These are phyloP conservation scores for Phyllachora maydis DNA, from an alignment of 2,329 filamentous ascomycete genomes.

Conservation along the genomic window DNA sequence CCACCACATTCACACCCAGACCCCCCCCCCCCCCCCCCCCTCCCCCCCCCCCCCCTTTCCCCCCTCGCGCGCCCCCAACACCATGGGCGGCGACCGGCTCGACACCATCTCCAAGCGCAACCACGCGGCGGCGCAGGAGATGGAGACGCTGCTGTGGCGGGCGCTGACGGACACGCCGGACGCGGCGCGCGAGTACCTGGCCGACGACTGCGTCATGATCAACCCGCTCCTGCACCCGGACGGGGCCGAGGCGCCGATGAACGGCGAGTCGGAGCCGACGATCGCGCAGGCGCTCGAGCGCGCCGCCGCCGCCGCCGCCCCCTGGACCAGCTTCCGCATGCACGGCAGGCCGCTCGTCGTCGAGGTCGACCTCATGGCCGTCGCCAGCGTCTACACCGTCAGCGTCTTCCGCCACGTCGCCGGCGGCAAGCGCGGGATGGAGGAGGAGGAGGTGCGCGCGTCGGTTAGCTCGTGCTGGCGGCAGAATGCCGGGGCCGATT, in stretches of 20 bases:
- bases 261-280: constrained; percentile 8
- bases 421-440: constrained; percentile 5
- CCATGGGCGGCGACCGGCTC: constrained; percentile 11
- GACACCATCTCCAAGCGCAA: constrained; percentile 17
- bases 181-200: constrained; percentile 14
- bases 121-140: constrained; percentile 14
- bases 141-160: constrained; percentile 17
- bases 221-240: constrained; percentile 13
- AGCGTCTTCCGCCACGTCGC: constrained; percentile 10
- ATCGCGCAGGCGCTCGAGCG: constrained; percentile 11
- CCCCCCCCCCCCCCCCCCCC: constrained; percentile 1
- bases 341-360: constrained; percentile 13
- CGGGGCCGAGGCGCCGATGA: constrained; percentile 8
- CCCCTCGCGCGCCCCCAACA: no score
- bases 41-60: constrained; percentile 1
- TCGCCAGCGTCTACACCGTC: constrained; percentile 13
- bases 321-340: constrained; percentile 11
- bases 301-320: constrained; percentile 8
- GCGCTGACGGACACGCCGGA: constrained; percentile 15
- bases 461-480: constrained; percentile 12
- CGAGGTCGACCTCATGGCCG: constrained; percentile 16
- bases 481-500: constrained; percentile 16
- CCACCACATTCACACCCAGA: not conserved
- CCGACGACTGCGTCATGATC: constrained; percentile 16
- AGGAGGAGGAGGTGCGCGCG: constrained; percentile 10